These are phyloP conservation scores for Isoetes taiwanensis DNA, from an alignment of 75 land plant genomes.

Conservation along the genomic window DNA sequence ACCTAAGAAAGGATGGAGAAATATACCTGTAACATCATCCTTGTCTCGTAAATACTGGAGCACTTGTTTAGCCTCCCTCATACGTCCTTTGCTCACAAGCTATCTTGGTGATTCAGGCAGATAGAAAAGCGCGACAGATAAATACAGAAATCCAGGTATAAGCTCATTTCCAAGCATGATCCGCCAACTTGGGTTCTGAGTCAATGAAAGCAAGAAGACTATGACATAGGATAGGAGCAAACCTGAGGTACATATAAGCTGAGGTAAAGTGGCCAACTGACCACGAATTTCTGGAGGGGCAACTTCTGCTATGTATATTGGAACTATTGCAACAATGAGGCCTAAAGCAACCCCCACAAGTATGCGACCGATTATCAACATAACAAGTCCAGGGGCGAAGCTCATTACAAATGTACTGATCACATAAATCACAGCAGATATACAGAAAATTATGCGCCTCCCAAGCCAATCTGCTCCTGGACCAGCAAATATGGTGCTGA, in stretches of 20 bases:
- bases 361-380: slow-evolving; percentile 19
- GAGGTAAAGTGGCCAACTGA: slow-evolving; percentile 65
- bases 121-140: slow-evolving; percentile 42
- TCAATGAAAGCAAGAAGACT: slow-evolving; percentile 76
- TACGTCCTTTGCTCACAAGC: slow-evolving; percentile 91
- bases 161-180: slow-evolving; percentile 69
- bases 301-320: slow-evolving; percentile 22
- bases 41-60: slow-evolving; percentile 58
- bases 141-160: slow-evolving; percentile 46
- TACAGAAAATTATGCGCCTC: slow-evolving; percentile 14
- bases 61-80: slow-evolving; percentile 60
- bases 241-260: slow-evolving; percentile 63
- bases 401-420: slow-evolving; percentile 15
- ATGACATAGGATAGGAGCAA: slow-evolving; percentile 83
- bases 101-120: slow-evolving; percentile 93
- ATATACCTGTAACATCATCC: slow-evolving; percentile 79
- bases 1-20: neutral
- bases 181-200: slow-evolving; percentile 53
- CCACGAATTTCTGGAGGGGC: slow-evolving; percentile 42
- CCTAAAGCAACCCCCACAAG: slow-evolving; percentile 20
- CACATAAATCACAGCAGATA: slow-evolving; percentile 20
- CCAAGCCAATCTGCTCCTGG: slow-evolving; percentile 36
- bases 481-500: slow-evolving; percentile 25
- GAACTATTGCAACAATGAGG: slow-evolving; percentile 23
- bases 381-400: slow-evolving; percentile 19